Conservation (phyloP, 2,329 filamentous ascomycete species). For the Thielaviopsis cerberus region DNA sequence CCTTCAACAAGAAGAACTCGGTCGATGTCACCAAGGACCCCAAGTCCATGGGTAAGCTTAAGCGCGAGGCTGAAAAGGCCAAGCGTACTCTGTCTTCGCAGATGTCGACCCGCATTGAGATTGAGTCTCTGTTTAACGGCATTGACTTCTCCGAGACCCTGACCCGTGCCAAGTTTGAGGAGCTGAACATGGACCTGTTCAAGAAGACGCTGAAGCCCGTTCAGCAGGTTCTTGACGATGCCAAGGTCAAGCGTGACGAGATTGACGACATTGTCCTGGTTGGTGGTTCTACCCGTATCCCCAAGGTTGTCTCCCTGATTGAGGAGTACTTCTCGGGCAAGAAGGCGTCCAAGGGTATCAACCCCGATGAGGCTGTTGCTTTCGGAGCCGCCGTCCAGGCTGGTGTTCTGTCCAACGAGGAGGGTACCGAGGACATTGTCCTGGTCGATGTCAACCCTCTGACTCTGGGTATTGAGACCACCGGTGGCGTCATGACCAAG, state of each 20-base stretch:
- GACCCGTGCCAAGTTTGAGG: conserved; percentile 97
- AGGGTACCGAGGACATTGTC: conserved; percentile 60
- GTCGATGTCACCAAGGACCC: conserved; percentile 85
- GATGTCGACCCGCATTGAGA: conserved; percentile 86
- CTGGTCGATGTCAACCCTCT: conserved; percentile 96
- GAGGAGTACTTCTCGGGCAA: conserved; percentile 92
- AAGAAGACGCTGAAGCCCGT: conserved; percentile 98
- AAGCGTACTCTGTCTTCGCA: conserved; percentile 94
- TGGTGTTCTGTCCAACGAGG: conserved; percentile 81
- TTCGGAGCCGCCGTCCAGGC: conserved; percentile 95
- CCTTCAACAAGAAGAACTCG: conserved; percentile 92
- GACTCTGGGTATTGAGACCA: conserved; percentile 93
- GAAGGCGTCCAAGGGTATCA: conserved; percentile 98
- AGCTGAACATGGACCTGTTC: conserved; percentile 97
- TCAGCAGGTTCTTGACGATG: conserved; percentile 95
- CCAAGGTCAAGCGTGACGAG: conserved; percentile 89
- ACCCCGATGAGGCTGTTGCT: conserved; percentile 96
- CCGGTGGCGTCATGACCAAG: conserved; percentile 94
- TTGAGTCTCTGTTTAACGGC: conserved; percentile 91
- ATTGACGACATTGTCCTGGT: conserved; percentile 94
- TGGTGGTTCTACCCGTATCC: conserved; percentile 96
- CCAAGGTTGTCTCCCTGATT: conserved; percentile 85
- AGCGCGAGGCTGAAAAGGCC: conserved; percentile 98
- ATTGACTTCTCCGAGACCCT: conserved; percentile 97
- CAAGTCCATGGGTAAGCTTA: conserved; percentile 98